A percentile compares a stretch with the other conserved stretches of the same genome.
Conservation (phyloP, 2,329 filamentous ascomycete species). For the Aquanectria penicillioides region DNA sequence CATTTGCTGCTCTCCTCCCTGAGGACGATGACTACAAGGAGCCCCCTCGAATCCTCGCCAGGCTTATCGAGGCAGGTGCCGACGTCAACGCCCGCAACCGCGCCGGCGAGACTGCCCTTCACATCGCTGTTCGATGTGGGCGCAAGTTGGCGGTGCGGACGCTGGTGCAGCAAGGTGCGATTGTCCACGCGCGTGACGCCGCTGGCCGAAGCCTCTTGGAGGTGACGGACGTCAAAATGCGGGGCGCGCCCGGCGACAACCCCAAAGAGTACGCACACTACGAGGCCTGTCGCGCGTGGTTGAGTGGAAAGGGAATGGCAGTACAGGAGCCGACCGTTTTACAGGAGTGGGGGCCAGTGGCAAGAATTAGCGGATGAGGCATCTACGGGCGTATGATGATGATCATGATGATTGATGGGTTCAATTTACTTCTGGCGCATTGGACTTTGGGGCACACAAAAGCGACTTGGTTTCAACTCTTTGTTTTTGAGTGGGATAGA, state of each 20-base stretch:
- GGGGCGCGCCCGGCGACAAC: constrained; percentile 41
- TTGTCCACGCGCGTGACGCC: constrained; percentile 57
- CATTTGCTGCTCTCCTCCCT: constrained; percentile 60
- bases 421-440: no score
- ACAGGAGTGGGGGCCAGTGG: constrained; percentile 52
- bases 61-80: constrained; percentile 55
- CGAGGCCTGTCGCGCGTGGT: constrained; percentile 57
- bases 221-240: constrained; percentile 55
- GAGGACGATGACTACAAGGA: constrained; percentile 61
- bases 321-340: constrained; percentile 52
- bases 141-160: constrained; percentile 62
- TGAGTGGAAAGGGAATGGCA: constrained; percentile 51
- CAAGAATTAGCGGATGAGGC: background rate
- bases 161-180: constrained; percentile 58
- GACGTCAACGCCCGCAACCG: constrained; percentile 62
- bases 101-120: constrained; percentile 64
- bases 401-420: no score
- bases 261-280: constrained; percentile 52
- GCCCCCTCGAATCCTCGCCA: constrained; percentile 56
- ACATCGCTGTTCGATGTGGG: constrained; percentile 63
- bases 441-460: no score
- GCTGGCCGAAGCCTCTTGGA: constrained; percentile 57
- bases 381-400: background rate
- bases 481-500: no score
- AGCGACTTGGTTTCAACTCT: no score